A percentile compares a stretch with the other conserved stretches of the same genome.
Conservation (phyloP, 2,329 filamentous ascomycete species). For the Colletotrichum lindemuthianum region DNA sequence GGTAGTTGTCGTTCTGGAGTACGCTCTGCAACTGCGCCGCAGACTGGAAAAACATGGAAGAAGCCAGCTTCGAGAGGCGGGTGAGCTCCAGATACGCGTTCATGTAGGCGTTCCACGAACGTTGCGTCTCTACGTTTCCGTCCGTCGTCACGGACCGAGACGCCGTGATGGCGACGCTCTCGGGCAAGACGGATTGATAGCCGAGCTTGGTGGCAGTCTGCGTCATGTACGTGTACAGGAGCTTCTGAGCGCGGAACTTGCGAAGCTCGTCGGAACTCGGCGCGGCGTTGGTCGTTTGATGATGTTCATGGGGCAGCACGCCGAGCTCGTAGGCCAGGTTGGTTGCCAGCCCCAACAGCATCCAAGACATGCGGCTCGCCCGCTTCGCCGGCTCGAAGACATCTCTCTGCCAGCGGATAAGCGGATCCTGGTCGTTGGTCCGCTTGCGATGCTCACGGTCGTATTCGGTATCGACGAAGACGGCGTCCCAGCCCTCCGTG, state of each 20-base stretch:
- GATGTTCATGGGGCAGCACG: conserved; percentile 28
- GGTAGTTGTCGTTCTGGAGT: conserved; percentile 36
- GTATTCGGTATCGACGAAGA: conserved; percentile 37
- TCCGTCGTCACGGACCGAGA: neutral
- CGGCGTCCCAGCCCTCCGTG: conserved; percentile 39
- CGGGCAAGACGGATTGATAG: conserved; percentile 21
- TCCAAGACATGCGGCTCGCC: conserved; percentile 42
- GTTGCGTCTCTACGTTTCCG: neutral
- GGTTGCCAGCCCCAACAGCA: conserved; percentile 39
- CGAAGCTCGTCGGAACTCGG: conserved; percentile 1
- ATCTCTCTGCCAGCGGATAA: conserved; percentile 40
- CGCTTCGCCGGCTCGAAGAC: conserved; percentile 41
- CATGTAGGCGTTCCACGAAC: conserved; percentile 36
- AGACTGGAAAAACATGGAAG: conserved; percentile 40
- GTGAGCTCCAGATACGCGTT: conserved; percentile 36
- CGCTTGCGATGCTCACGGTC: conserved; percentile 37
- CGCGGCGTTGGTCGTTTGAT: too few species aligned
- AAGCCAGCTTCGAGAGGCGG: conserved; percentile 36
- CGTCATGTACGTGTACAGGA: conserved; percentile 38
- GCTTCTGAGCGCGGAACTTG: conserved; percentile 31
- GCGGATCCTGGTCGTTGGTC: conserved; percentile 37
- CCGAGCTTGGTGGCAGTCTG: conserved; percentile 32
- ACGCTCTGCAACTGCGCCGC: conserved; percentile 34
- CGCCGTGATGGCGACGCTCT: conserved; percentile 18
- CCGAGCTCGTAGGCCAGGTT: conserved; percentile 39